phyloP scores from a whole-genome alignment of 495 filamentous ascomycete genomes.

The Venustampulla echinocandica region DNA sequence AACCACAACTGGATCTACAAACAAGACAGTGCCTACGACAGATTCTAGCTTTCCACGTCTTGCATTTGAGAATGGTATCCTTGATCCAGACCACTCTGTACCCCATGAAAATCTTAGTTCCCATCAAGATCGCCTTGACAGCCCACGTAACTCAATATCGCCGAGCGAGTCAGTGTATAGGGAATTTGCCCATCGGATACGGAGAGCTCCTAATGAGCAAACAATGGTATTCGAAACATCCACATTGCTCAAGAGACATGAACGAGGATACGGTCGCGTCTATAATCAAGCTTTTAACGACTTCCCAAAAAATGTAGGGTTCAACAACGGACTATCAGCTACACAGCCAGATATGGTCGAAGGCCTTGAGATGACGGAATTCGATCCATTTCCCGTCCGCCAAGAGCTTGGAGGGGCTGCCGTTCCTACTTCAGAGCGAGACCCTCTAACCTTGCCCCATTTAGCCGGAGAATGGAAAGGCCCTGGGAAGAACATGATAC shows the following conservation, averaged over 20 bases:
- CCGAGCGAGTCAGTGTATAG: constrained; percentile 2
- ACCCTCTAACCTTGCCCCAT: constrained; percentile 9
- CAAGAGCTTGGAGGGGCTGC: constrained; percentile 11
- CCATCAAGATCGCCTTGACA: constrained; percentile 7
- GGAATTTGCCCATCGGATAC: neutral
- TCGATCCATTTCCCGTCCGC: constrained; percentile 10
- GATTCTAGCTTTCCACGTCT: neutral
- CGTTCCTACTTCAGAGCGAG: neutral
- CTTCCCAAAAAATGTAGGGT: constrained; percentile 9
- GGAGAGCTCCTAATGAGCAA: constrained; percentile 1
- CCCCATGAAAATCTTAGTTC: constrained; percentile 9
- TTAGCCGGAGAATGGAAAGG: constrained; percentile 13
- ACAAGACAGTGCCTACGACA: constrained; percentile 3
- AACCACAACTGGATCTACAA: neutral
- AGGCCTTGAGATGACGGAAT: constrained; percentile 8
- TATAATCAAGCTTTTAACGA: constrained; percentile 3
- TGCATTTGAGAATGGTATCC: constrained; percentile 12
- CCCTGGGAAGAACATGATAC: constrained; percentile 7
- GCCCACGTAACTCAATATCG: constrained; percentile 3
- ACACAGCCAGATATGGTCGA: constrained; percentile 12
- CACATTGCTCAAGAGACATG: neutral
- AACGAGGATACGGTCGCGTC: constrained; percentile 2
- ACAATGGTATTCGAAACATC: neutral
- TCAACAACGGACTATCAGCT: constrained; percentile 12
- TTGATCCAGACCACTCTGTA: constrained; percentile 3